phyloP scores from a whole-genome alignment of 1,139 yeast species.

The Geotrichum restrictum region DNA sequence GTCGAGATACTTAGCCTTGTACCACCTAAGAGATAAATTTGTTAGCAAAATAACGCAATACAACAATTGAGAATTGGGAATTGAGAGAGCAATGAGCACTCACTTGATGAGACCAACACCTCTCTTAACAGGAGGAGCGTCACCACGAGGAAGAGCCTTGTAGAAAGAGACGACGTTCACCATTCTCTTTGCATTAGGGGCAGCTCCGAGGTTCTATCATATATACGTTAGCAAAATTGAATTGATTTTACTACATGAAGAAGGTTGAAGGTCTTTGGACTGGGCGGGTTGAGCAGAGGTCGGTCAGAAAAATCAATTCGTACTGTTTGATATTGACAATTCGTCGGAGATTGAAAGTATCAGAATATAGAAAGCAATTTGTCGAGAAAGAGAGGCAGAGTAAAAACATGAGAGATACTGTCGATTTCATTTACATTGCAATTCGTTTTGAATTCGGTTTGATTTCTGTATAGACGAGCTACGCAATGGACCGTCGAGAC shows the following conservation, averaged over 20 bases:
- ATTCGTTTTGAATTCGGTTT: too few species aligned
- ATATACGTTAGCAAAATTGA: too few species aligned
- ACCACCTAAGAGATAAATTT: conserved; percentile 49
- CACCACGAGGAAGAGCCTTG: conserved; percentile 93
- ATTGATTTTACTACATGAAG: too few species aligned
- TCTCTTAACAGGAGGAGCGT: conserved; percentile 63
- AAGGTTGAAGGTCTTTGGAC: not conserved
- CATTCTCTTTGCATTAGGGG: conserved; percentile 96
- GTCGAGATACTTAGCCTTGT: conserved; percentile 66
- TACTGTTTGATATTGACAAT: too few species aligned
- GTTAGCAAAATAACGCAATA: not conserved
- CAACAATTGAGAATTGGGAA: too few species aligned
- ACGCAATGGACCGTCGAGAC: too few species aligned
- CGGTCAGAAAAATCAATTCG: not conserved
- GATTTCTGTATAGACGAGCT: too few species aligned
- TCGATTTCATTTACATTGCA: too few species aligned
- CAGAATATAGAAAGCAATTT: not conserved
- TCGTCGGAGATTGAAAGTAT: not conserved
- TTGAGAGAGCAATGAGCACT: too few species aligned
- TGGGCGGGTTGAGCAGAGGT: not conserved
- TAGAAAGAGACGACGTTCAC: conserved; percentile 91
- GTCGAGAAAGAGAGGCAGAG: too few species aligned
- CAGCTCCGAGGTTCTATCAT: conserved; percentile 79
- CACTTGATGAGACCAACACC: conserved; percentile 66
- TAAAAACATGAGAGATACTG: too few species aligned